Percentiles rank a stretch among this genome's conserved stretches.
Conservation (phyloP, 2,329 filamentous ascomycete species). For the Aspergillus jensenii region DNA sequence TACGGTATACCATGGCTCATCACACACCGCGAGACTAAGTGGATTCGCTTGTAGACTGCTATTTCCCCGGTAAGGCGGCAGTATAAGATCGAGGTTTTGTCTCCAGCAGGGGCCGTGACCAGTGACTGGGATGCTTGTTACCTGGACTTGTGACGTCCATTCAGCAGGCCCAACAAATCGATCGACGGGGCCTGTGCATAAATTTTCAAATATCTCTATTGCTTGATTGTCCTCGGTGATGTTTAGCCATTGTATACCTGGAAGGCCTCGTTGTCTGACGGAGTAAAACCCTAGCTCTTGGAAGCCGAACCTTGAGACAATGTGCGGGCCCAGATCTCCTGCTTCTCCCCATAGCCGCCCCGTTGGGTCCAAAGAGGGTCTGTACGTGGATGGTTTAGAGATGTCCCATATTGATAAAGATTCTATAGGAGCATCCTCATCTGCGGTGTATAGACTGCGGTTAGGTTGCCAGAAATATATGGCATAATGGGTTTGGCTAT, state of each 20-base stretch:
- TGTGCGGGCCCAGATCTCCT: conserved; percentile 39
- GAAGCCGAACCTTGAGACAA: conserved; percentile 53
- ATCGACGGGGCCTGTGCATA: conserved; percentile 52
- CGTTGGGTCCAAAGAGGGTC: conserved; percentile 52
- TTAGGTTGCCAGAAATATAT: conserved; percentile 64
- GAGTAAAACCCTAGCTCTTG: conserved; percentile 54
- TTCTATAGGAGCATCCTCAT: conserved; percentile 59
- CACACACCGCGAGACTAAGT: conserved; percentile 19
- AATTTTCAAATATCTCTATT: conserved; percentile 59
- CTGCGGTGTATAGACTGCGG: conserved; percentile 52
- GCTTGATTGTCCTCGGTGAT: conserved; percentile 49
- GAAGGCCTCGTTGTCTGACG: conserved; percentile 54
- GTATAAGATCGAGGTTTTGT: conserved; percentile 44
- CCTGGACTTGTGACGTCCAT: conserved; percentile 46
- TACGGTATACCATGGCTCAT: conserved; percentile 36
- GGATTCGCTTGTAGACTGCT: conserved; percentile 36
- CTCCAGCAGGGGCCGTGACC: conserved; percentile 53
- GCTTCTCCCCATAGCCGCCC: conserved; percentile 35
- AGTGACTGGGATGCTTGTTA: conserved; percentile 56
- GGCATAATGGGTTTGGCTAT: conserved; percentile 60
- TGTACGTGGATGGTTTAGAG: conserved; percentile 48
- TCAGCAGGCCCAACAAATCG: conserved; percentile 42
- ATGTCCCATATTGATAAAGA: conserved; percentile 62
- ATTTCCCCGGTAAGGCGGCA: conserved; percentile 49
- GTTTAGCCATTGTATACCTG: conserved; percentile 51